Evolutionary conservation across 352 stramenopile genomes (phyloP).

Genomic region (Aphanomyces cochlioides): DNA sequence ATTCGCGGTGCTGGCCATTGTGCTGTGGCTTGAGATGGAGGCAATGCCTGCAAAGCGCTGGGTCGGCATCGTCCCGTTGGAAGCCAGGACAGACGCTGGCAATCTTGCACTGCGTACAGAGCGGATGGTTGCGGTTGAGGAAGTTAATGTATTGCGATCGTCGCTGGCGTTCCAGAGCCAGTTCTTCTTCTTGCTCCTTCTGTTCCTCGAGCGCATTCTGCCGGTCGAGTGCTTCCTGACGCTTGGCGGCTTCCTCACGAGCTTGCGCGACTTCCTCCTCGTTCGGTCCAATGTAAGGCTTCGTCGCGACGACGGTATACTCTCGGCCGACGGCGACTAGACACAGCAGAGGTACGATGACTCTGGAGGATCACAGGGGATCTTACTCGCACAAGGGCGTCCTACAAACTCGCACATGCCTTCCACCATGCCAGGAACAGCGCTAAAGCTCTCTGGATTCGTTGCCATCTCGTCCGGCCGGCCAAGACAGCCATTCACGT

Average conservation of each 20-base stretch:
- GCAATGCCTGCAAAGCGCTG: constrained; percentile 67
- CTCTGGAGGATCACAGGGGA: not conserved
- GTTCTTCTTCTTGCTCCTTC: constrained; percentile 44
- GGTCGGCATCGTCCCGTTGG: constrained; percentile 62
- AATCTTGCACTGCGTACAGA: constrained; percentile 62
- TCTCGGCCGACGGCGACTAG: constrained; percentile 87
- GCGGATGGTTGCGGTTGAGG: constrained; percentile 57
- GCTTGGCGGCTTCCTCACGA: not conserved
- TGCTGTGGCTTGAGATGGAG: constrained; percentile 71
- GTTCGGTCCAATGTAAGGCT: constrained; percentile 88
- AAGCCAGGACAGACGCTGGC: constrained; percentile 69
- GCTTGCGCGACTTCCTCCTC: constrained; percentile 54
- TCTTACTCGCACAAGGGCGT: constrained; percentile 62
- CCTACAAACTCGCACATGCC: constrained; percentile 65
- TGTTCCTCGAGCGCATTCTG: constrained; percentile 41
- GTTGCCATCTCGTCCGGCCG: constrained; percentile 58
- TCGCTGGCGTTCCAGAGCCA: constrained; percentile 45
- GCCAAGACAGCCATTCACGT: constrained; percentile 87
- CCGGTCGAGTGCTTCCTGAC: constrained; percentile 9
- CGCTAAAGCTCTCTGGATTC: constrained; percentile 79
- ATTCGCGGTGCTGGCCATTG: constrained; percentile 41
- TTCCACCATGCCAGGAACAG: constrained; percentile 70
- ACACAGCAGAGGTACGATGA: not conserved
- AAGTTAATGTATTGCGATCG: constrained; percentile 42
- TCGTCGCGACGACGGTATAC: constrained; percentile 89